Percentiles rank a stretch among this genome's conserved stretches.
phyloP scores from a whole-genome alignment of 331 rosid species.

The Phaseolus coccineus region DNA sequence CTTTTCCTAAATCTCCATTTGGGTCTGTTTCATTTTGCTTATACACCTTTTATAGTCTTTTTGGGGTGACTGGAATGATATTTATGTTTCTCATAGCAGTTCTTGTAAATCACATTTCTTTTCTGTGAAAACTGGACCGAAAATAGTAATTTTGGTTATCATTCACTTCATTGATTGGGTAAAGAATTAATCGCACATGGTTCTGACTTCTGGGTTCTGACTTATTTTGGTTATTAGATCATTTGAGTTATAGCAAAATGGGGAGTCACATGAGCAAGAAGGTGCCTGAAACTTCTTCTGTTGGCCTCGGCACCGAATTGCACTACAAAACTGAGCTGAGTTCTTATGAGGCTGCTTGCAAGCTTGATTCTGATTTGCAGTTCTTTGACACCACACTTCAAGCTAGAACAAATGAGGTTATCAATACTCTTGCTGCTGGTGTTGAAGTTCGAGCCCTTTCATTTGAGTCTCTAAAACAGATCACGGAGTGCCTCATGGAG shows the following conservation, averaged over 20 bases:
- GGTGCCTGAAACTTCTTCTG: conserved; percentile 54
- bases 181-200: conserved; percentile 29
- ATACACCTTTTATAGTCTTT: conserved; percentile 25
- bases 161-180: neutral
- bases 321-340: conserved; percentile 71
- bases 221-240: conserved; percentile 34
- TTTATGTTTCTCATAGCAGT: conserved; percentile 10
- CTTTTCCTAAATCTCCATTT: conserved; percentile 48
- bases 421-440: conserved; percentile 78
- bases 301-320: conserved; percentile 48
- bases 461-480: conserved; percentile 76
- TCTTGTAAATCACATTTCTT: neutral
- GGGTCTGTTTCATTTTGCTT: conserved; percentile 48
- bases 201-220: conserved; percentile 27
- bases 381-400: conserved; percentile 76
- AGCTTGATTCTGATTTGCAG: conserved; percentile 72
- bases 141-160: conserved; percentile 17
- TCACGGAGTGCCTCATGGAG: conserved; percentile 85
- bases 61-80: conserved; percentile 7
- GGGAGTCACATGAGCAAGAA: conserved; percentile 86
- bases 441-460: conserved; percentile 90
- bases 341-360: conserved; percentile 86
- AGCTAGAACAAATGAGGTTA: conserved; percentile 75
- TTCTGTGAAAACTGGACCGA: conserved; percentile 17
- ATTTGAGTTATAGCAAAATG: conserved; percentile 58